These are phyloP conservation scores for Citrus mangshanensis DNA, from an alignment of 345 rosid genomes.

Conservation along the genomic window DNA sequence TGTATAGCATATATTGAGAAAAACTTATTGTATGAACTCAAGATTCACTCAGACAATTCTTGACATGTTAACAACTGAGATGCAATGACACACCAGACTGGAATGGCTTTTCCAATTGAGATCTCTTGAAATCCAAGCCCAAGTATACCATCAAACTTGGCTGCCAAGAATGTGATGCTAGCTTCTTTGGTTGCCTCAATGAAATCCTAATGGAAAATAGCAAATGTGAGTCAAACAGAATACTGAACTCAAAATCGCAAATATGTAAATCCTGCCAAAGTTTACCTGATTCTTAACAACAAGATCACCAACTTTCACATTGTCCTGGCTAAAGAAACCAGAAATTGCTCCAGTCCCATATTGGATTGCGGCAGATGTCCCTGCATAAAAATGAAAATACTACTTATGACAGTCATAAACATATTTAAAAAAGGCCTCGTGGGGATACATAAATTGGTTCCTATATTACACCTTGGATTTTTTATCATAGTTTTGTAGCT, in stretches of 20 bases:
- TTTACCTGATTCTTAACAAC: conserved; percentile 58
- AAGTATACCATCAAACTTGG: conserved; percentile 90
- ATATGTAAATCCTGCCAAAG: not conserved
- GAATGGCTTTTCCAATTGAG: conserved; percentile 70
- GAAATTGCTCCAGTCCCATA: conserved; percentile 73
- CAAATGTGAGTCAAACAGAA: not conserved
- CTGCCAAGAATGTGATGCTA: conserved; percentile 77
- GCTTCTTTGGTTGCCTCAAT: conserved; percentile 94
- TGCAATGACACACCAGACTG: conserved; percentile 63
- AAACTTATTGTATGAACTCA: not conserved
- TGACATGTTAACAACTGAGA: conserved; percentile 1
- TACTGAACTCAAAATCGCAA: conserved; percentile 8
- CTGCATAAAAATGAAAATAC: conserved; percentile 31
- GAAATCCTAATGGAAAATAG: conserved; percentile 50
- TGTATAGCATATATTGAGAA: not conserved
- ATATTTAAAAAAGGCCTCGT: not conserved
- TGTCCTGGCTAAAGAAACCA: conserved; percentile 62
- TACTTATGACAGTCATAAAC: not conserved
- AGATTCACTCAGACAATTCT: not conserved
- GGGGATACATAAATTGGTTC: not conserved
- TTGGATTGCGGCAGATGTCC: conserved; percentile 70
- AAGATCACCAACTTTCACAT: conserved; percentile 59
- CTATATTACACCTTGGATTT: not conserved
- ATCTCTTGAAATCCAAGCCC: conserved; percentile 97
- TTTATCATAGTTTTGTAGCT: not conserved